Base-by-base conservation (phyloP, 1,139 yeast genomes). In the Taphrina betulina region DNA sequence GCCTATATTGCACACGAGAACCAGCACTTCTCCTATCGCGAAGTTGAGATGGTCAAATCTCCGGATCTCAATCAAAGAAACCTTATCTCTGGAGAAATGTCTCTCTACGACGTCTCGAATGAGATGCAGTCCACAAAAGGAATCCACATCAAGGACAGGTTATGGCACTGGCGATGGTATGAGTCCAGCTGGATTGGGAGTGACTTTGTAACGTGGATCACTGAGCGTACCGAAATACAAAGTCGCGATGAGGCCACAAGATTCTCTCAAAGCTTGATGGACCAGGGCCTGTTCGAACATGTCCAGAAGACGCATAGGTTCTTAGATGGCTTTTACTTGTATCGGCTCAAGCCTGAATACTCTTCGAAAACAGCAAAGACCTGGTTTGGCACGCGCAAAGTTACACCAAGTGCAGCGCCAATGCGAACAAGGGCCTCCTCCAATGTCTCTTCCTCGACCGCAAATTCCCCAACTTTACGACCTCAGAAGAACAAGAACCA, bases 311-410 rank as follows among this genome's bases (percentile, higher is more conserved):
- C 92, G 41, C 97, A 92, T 66, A 81, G 85, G 1, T 86, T 92
- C 61, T 71, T 89, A 55, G 95, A 90, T 71, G 98, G 98, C 0
- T 90, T 92, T 66, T 92, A 89, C 67, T 90, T 90, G 67, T 92
- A 92, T 66, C 84, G 81, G 62, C 69, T 90, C 54, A 78, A 78
- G 36, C 79, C 78, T 0, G 83, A 83, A 41, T 84, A 77, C 63
- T 69, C 73, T 10, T 57, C 63, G n/a, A 55, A 48, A 33, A 16
- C 60, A 12, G 34, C 51, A 10, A 44, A 59, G 29, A 35, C 50
- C 17, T 53, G 58, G 60, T 57, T 48, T 42, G 53, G 60, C 34
- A 35, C 48, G 4, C 59, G 59, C 14, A 57, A 57, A 19, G 53
- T 53, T 14, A 53, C 58, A 2, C 53, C 59, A 3, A 35, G 16